phyloP scores from a whole-genome alignment of 2,329 filamentous ascomycete species.

The Aspergillus tubingensis region DNA sequence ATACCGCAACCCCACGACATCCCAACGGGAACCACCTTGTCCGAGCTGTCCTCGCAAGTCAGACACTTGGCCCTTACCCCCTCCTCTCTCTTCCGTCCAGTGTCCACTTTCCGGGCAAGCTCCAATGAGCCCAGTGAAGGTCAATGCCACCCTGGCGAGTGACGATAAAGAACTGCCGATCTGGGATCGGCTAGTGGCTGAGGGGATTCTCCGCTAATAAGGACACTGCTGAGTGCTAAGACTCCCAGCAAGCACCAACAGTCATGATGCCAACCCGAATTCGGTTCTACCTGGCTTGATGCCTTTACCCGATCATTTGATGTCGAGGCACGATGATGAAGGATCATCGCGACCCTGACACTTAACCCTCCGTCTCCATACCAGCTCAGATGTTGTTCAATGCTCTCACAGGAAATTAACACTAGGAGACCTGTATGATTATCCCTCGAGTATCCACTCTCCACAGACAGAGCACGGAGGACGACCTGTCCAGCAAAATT shows the following conservation, averaged over 20 bases:
- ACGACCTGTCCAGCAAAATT: background rate
- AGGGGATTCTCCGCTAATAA: conserved; percentile 5
- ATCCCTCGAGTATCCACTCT: background rate
- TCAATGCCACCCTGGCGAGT: conserved; percentile 15
- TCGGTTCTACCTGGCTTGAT: background rate
- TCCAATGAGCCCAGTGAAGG: background rate
- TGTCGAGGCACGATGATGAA: background rate
- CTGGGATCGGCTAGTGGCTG: conserved; percentile 17
- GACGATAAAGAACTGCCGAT: conserved; percentile 24
- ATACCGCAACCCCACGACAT: background rate
- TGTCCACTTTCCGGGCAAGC: too few relatives aligned
- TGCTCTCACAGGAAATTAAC: background rate
- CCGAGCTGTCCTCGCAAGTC: background rate
- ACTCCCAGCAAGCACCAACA: background rate
- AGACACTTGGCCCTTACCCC: background rate
- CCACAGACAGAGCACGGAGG: background rate
- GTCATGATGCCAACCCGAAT: conserved; percentile 3
- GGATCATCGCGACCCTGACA: background rate
- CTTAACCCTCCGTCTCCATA: background rate
- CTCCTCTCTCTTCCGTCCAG: background rate
- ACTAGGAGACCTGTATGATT: background rate
- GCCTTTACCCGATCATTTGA: conserved; percentile 3
- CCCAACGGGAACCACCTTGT: background rate
- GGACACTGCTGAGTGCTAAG: conserved; percentile 5
- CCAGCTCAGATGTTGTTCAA: too few relatives aligned